Conservation (phyloP, 2,329 filamentous ascomycete species). For the Nigrospora oryzae region DNA sequence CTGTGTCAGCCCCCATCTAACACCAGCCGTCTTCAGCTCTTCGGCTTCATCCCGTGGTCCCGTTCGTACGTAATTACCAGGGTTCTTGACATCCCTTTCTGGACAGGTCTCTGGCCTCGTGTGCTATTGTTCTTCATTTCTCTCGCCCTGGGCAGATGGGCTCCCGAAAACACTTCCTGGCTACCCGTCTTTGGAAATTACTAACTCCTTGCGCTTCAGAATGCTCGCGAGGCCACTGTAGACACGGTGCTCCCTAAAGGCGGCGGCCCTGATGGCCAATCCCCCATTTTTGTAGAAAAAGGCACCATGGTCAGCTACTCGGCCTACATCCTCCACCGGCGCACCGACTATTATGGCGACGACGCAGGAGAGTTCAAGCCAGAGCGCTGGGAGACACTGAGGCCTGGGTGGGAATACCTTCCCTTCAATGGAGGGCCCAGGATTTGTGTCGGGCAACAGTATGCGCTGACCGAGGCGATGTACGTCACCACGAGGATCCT, state of each 20-base stretch:
- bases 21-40: constrained; percentile 4
- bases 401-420: constrained; percentile 10
- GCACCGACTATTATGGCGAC: constrained; percentile 25
- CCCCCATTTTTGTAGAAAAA: constrained; percentile 17
- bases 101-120: no score
- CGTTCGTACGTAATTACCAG: constrained; percentile 1
- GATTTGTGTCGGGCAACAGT: constrained; percentile 8
- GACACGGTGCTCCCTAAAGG: constrained; percentile 14
- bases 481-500: constrained; percentile 1
- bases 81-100: no score
- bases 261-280: constrained; percentile 13
- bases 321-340: constrained; percentile 34
- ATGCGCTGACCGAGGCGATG: constrained; percentile 2
- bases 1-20: background rate
- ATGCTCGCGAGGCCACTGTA: constrained; percentile 9
- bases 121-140: no score
- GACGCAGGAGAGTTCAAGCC: constrained; percentile 35
- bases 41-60: constrained; percentile 15
- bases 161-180: no score
- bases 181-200: no score
- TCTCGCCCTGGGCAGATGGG: no score
- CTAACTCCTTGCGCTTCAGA: background rate
- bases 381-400: constrained; percentile 30
- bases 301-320: constrained; percentile 31
- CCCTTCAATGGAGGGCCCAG: constrained; percentile 16